These are phyloP conservation scores for Blastobotrys proliferans DNA, from an alignment of 1,139 yeast species.

Conservation along the genomic window DNA sequence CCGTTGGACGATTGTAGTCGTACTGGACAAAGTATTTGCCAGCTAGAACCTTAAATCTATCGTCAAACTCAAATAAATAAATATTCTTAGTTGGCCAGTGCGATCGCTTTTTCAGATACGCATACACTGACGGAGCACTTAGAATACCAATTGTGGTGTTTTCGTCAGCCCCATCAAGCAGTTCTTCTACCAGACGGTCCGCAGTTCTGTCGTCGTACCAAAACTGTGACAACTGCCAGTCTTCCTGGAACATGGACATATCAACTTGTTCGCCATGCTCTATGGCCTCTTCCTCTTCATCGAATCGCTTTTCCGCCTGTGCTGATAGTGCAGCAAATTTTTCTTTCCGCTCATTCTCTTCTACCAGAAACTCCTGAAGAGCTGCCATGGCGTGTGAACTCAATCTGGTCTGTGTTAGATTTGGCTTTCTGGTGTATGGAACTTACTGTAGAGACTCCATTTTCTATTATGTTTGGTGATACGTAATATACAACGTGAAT, in stretches of 20 bases:
- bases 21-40: constrained; percentile 65
- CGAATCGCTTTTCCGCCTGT: constrained; percentile 54
- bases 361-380: constrained; percentile 62
- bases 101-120: constrained; percentile 58
- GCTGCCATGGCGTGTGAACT: constrained; percentile 78
- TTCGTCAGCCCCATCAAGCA: constrained; percentile 66
- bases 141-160: constrained; percentile 69
- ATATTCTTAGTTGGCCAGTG: constrained; percentile 43
- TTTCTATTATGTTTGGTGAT: neutral
- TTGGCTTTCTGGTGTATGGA: neutral
- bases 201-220: constrained; percentile 74
- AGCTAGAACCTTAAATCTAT: constrained; percentile 67
- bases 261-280: constrained; percentile 32
- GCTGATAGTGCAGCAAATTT: constrained; percentile 55
- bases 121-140: constrained; percentile 90
- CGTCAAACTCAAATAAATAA: constrained; percentile 73
- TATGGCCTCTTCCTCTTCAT: constrained; percentile 5
- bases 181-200: constrained; percentile 56
- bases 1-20: constrained; percentile 68
- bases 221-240: constrained; percentile 91
- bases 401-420: constrained; percentile 28
- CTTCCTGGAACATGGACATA: constrained; percentile 74
- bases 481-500: neutral
- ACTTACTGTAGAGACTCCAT: constrained; percentile 22
- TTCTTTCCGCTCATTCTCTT: constrained; percentile 57